Base-by-base conservation (phyloP, 352 stramenopile genomes). In the Saprolegnia parasitica region DNA sequence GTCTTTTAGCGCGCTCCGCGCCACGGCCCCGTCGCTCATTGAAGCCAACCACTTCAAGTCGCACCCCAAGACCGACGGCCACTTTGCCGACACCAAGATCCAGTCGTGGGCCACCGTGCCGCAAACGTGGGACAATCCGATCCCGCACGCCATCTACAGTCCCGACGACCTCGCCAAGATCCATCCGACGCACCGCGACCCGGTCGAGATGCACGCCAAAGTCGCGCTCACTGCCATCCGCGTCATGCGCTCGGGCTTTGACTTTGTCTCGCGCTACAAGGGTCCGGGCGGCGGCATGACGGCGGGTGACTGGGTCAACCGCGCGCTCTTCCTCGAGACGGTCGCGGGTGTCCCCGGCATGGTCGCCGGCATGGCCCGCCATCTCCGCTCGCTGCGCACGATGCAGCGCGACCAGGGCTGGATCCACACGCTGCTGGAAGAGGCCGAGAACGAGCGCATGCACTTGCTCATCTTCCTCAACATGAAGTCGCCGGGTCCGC, bases 361-460 rank as follows among this genome's bases (percentile, higher is more conserved):
- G 76, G 84, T 92, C 20, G 84, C 72, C 4, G 81, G 77, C n/a
- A 87, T 87, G 74, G 60, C 77, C 6, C 78, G 80, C 20, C 89
- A 97, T 68, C 83, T 98, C 61, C 78, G 76, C 0, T 95, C 85
- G 29, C 70, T 97, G 0, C 83, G 87, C 0, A 80, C 75, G 15
- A 90, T 98, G 77, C 71, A 79, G 26, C 77, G 84, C 13, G 90
- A 96, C 76, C 87, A 94, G 42, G 86, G 89, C 16, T 96, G 88
- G 88, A 97, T 97, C 76, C 79, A 93, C 74, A 92, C 89, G 13
- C 68, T 98, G 11, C 75, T 96, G 4, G 91, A 96, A 55, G 90
- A 98, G 61, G 87, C 88, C 16, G 91, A 98, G 74, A 97, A 98
- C 75, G 91, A 98, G 78, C 80, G 90, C 56, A 97, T 97, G 88